Evolutionary conservation across 2,329 filamentous ascomycete genomes (phyloP).

Genomic region (Clonostachys byssicola): DNA sequence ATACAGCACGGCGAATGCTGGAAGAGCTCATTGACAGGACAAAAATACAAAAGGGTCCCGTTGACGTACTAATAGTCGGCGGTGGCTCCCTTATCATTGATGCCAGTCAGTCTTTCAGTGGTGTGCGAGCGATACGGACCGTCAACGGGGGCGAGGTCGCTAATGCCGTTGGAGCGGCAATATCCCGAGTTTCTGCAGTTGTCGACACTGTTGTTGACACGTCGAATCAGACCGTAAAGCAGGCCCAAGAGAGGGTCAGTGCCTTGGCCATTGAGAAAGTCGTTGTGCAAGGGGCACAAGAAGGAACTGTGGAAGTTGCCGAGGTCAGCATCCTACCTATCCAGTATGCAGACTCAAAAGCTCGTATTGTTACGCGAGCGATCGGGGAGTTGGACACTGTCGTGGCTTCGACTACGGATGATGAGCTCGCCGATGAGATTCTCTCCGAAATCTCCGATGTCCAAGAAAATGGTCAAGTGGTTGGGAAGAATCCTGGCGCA

Average conservation of each 20-base stretch:
- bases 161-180: conserved; percentile 62
- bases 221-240: conserved; percentile 27
- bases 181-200: conserved; percentile 52
- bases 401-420: not conserved
- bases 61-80: conserved; percentile 58
- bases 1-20: conserved; percentile 41
- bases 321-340: conserved; percentile 52
- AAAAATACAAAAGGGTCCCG: conserved; percentile 56
- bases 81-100: conserved; percentile 58
- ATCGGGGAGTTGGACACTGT: conserved; percentile 49
- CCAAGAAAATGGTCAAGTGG: conserved; percentile 7
- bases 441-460: conserved; percentile 9
- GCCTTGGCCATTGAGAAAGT: conserved; percentile 36
- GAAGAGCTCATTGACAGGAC: conserved; percentile 55
- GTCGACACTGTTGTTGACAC: conserved; percentile 47
- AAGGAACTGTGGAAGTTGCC: conserved; percentile 38
- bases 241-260: conserved; percentile 29
- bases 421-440: not conserved
- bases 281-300: conserved; percentile 37
- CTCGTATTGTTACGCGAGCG: conserved; percentile 53
- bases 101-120: conserved; percentile 35
- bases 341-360: conserved; percentile 48
- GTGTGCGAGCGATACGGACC: conserved; percentile 51
- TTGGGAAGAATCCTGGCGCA: not conserved
- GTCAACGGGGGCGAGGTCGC: conserved; percentile 55